phyloP scores from a whole-genome alignment of 169 alveolate species.

The Cryptosporidium felis region DNA sequence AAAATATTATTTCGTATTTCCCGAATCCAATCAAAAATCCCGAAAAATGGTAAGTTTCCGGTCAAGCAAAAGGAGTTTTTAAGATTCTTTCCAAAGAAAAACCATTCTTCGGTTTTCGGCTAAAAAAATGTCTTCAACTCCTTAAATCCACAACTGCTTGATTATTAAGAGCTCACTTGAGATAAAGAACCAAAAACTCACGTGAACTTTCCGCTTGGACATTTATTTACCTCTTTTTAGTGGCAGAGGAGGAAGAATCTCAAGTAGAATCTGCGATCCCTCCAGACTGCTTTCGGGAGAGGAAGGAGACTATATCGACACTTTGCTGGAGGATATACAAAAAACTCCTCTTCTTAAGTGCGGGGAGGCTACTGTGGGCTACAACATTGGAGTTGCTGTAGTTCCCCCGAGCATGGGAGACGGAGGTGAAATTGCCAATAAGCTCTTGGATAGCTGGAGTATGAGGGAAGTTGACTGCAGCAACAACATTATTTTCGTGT shows the following conservation, averaged over 20 bases:
- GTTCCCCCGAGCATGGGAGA: slow-evolving; percentile 42
- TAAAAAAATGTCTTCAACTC: too few relatives aligned
- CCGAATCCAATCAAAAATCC: slow-evolving; percentile 51
- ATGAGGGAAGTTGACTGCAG: slow-evolving; percentile 16
- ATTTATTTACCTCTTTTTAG: too few relatives aligned
- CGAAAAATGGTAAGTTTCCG: slow-evolving; percentile 63
- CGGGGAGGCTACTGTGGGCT: slow-evolving; percentile 30
- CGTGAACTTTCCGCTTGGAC: too few relatives aligned
- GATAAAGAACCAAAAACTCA: too few relatives aligned
- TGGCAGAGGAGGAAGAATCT: slow-evolving; percentile 44
- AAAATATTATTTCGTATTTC: slow-evolving; percentile 42
- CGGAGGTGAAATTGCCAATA: slow-evolving; percentile 28
- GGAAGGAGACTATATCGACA: slow-evolving; percentile 62
- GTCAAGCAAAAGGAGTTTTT: too few relatives aligned
- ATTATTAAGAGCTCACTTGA: too few relatives aligned
- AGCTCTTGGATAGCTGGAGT: slow-evolving; percentile 46
- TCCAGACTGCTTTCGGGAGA: slow-evolving; percentile 12
- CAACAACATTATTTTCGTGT: slow-evolving; percentile 28
- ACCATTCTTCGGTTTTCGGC: too few relatives aligned
- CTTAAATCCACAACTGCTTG: too few relatives aligned
- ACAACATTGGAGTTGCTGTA: slow-evolving; percentile 50
- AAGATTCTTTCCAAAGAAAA: too few relatives aligned
- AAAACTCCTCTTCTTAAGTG: slow-evolving; percentile 11
- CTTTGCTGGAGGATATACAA: slow-evolving; percentile 32
- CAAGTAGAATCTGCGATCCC: slow-evolving; percentile 43